Evolutionary conservation across 768 basidiomycete species (phyloP), one percentile per base, ranked within the genome.

Genomic region (Mycena vitilis): DNA sequence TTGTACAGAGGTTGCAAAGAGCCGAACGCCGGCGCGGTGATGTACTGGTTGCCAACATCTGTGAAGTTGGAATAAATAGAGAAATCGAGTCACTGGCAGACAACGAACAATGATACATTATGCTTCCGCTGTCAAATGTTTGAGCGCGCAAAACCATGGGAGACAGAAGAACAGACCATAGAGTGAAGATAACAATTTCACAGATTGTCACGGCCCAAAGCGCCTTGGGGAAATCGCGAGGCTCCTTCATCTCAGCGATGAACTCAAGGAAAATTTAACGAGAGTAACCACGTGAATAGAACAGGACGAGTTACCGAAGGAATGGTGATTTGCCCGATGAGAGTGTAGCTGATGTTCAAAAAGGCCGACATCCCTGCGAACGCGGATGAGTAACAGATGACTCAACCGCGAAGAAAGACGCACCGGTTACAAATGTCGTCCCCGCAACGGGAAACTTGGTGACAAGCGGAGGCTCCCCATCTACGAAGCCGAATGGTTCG

Each of bases 191-290:
- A n/a, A 83, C 73, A 13, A 81, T 73, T 69, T 83, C 83, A 40
- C 81, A 80, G 45, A 83, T 81, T 2, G 83, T 82, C 3, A 83
- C 81, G 0, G 82, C 82, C 81, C 81, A 81, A 4, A 85, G 74
- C 15, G 84, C 83, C 75, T 84, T 84, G 0, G 83, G 82, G 72
- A 85, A 84, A 65, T 84, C 83, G 56, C 77, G 81, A 6, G 84
- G 84, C 37, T 85, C 79, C 70, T 81, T 80, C 83, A 85, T 84
- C 65, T 85, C 83, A 5, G 84, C 82, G 62, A 84, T 85, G 69
- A 85, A 83, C 77, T 79, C 20, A 52, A 22, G 61, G 76, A 77
- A 76, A 54, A 10, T 45, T 45, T 25, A 36, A 51, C 23, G 30
- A 64, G 44, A 51, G 47, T 54, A 13, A 49, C 36, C 63, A n/a